Evolutionary conservation across 2,329 filamentous ascomycete species (phyloP), one percentile per base, ranked within the genome.

Genomic region (Pochonia chlamydosporia): DNA sequence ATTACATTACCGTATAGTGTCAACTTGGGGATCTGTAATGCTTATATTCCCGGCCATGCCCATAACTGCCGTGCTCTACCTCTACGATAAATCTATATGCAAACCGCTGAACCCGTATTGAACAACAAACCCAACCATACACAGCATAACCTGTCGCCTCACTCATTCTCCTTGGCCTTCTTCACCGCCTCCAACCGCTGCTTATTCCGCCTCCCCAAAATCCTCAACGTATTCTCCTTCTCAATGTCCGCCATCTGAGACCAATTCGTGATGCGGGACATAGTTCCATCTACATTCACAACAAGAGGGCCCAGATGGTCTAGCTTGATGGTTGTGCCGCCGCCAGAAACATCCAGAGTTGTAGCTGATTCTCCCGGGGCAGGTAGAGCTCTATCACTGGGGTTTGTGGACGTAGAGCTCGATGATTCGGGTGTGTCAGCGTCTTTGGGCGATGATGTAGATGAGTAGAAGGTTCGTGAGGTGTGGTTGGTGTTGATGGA

Each of bases 251-350:
- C 76, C 86, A 90, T 89, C 53, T 82, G 70, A 8, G 69, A 72
- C 86, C 86, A 91, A 63, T 91, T 90, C 30, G 75, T 67, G 56
- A 91, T 86, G 28, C 85, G 76, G 48, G 81, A 82, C 55, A 89
- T 64, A 8, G 82, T 82, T 18, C 87, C 87, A 63, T 91, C 84
- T 51, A 73, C 70, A 62, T 89, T 86, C 46, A 90, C 81, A 1
- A 91, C 85, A 56, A 90, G 72, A 2, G 87, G 87, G 0, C 87
- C 86, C 21, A 90, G 69, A 51, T 80, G 75, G 59, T 88, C 84
- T 8, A 90, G 75, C 43, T 75, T 78, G 37, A 86, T 72, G 16
- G 63, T 61, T 9, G 61, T 49, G 18, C 53, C 58, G 26, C 49
- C 57, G 37, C 58, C 57, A 41, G 60, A 60, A 50, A 68, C 58